Base-by-base conservation (phyloP, 768 basidiomycete species). In the Tricholoma hemisulphureum region DNA sequence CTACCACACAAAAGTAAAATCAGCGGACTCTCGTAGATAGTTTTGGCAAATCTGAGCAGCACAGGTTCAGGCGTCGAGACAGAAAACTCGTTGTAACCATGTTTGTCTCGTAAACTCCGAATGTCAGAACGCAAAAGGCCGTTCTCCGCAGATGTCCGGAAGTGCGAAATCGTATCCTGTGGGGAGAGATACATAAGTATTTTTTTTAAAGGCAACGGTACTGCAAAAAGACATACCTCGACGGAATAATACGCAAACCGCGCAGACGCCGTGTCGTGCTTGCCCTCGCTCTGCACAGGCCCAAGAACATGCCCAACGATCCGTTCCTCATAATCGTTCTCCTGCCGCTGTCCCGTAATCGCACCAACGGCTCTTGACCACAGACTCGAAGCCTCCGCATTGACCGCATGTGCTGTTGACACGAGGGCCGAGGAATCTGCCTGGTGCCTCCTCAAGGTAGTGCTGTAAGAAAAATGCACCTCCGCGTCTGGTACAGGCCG, bases 71-170 rank as follows among this genome's bases (percentile, higher is more conserved):
- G 86, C 0, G 89, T 76, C 0, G 83, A 81, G 11, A 98, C 91
- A 1, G 91, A 84, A 70, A 98, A 98, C 73, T 98, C 95, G 75
- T 98, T 98, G 70, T 93, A 95, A 2, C 94, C 94, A 62, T 93
- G 84, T 2, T 75, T 77, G 24, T 80, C 80, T 31, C 86, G 84
- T 21, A 95, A 77, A 23, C 77, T 73, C 2, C 85, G 76, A 34
- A 96, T 81, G 53, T 85, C 80, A 16, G 83, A 73, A 26, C 80
- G 76, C 0, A 88, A 70, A 4, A 97, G 77, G 18, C 94, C 94
- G 46, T 73, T 68, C 0, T 78, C 74, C 7, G 78, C 67, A 2
- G 89, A 86, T 1, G 91, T 87, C 18, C 82, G 80, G 67, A 89
- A 90, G 64, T 88, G 78, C 8, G 81, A 72, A 1, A 95, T 75